A percentile compares a stretch with the other conserved stretches of the same genome.
These are phyloP conservation scores for Beauveria bassiana DNA, from an alignment of 2,329 filamentous ascomycete species.

Conservation along the genomic window DNA sequence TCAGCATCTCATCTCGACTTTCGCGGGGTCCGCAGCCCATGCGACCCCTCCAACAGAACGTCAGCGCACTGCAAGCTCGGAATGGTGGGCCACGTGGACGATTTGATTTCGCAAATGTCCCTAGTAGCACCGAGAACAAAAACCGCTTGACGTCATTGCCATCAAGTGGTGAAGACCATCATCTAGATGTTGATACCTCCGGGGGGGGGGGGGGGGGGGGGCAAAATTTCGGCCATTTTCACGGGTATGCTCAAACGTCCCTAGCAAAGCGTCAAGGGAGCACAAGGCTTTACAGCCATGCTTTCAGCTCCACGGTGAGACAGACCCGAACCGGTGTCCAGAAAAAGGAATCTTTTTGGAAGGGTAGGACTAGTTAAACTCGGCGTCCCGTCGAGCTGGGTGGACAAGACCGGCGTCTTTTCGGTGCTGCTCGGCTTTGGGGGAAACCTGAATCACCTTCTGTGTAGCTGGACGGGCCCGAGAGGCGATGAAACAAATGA, in stretches of 20 bases:
- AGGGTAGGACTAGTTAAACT: not conserved
- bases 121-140: not conserved
- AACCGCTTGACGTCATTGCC: not conserved
- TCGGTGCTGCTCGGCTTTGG: not conserved
- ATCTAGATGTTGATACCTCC: not conserved
- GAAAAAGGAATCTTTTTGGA: not conserved
- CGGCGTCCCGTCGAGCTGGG: not conserved
- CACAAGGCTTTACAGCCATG: not conserved
- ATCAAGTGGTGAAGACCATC: too few species aligned
- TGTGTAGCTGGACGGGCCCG: not conserved
- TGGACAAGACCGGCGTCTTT: not conserved
- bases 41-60: too few species aligned
- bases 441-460: not conserved
- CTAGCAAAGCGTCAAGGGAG: not conserved
- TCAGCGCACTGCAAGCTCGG: too few species aligned
- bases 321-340: not conserved
- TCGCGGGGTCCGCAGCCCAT: not conserved
- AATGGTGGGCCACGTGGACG: not conserved
- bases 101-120: not conserved
- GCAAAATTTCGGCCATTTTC: not conserved
- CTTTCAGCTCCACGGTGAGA: not conserved
- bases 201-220: too few species aligned
- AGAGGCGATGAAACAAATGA: not conserved
- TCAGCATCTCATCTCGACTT: not conserved
- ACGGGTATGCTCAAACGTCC: not conserved